phyloP scores from a whole-genome alignment of 1,284 basidiomycete species.

The Ganoderma sp. region DNA sequence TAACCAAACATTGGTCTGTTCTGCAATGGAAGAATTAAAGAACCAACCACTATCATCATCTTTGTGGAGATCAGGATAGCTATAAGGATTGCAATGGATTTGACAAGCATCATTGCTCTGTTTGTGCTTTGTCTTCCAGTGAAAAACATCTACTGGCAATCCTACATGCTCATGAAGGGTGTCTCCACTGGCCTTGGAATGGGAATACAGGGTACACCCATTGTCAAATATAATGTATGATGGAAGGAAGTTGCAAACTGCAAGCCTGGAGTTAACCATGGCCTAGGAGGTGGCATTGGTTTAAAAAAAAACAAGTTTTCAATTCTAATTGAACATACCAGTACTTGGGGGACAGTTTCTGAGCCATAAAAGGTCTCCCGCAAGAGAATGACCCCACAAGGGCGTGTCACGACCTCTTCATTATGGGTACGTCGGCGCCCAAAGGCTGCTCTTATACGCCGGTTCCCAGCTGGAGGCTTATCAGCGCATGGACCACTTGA shows the following conservation, averaged over 20 bases:
- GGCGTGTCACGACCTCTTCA: background rate
- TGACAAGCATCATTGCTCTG: background rate
- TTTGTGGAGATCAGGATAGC: background rate
- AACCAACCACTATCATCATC: background rate
- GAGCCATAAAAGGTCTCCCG: background rate
- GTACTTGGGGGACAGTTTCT: background rate
- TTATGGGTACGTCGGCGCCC: background rate
- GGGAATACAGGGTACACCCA: background rate
- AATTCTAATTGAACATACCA: background rate
- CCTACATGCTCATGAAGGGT: background rate
- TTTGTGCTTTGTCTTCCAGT: background rate
- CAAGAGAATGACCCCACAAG: background rate
- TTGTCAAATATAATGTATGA: background rate
- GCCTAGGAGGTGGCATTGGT: no score
- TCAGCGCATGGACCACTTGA: background rate
- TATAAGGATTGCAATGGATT: background rate
- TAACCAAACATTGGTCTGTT: background rate
- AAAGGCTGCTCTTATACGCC: background rate
- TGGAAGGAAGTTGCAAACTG: background rate
- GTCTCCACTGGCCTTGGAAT: background rate
- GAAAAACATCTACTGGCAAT: background rate
- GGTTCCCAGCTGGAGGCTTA: background rate
- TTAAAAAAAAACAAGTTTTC: no score
- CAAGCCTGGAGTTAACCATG: background rate
- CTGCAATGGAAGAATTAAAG: background rate